Evolutionary conservation across 2,329 filamentous ascomycete genomes (phyloP), one percentile per base, ranked within the genome.

Genomic region (Dothideomycetes sp.): DNA sequence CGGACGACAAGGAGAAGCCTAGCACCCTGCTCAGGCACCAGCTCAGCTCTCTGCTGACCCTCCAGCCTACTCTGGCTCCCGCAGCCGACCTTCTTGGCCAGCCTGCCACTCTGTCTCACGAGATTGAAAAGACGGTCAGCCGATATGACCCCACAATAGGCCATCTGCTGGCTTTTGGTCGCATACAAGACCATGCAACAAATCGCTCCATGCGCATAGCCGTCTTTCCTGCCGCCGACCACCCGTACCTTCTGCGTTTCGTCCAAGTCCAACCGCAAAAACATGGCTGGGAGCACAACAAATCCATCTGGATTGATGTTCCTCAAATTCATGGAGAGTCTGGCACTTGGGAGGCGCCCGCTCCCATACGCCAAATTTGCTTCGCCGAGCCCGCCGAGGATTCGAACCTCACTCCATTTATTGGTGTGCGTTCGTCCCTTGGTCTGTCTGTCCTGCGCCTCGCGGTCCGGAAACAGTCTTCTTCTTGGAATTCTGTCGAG

Each of bases 221-320:
- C 9, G 59, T 53, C 2, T 53, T 57, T 25, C 48, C 51, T 4
- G 46, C 69, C 2, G 80, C 80, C n/a, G 65, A 69, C 34, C 69
- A 67, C 11, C 74, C 76, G 1, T 72, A 79, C 47, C 59, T 73
- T 1, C 59, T 85, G 8, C 72, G 73, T 2, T 53, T 85, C 2
- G 57, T 70, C 4, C 63, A 65, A 5, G 55, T 80, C 4, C 62
- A 65, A 3, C 56, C 67, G 16, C 69, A 75, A 33, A 63, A 62
- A 33, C 73, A 71, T 61, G 64, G 67, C n/a, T 82, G 78, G 76
- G 58, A 56, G 1, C 54, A 60, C 3, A 58, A 70, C 24, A 60
- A 62, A 24, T 64, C 64, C 27, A 56, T 65, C 1, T 67, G 63
- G 36, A 54, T 82, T 17, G 61, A 64, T 12, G 60, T 76, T 1